These are phyloP conservation scores for Lecanicillium sp. DNA, from an alignment of 2,329 filamentous ascomycete genomes.

Conservation along the genomic window DNA sequence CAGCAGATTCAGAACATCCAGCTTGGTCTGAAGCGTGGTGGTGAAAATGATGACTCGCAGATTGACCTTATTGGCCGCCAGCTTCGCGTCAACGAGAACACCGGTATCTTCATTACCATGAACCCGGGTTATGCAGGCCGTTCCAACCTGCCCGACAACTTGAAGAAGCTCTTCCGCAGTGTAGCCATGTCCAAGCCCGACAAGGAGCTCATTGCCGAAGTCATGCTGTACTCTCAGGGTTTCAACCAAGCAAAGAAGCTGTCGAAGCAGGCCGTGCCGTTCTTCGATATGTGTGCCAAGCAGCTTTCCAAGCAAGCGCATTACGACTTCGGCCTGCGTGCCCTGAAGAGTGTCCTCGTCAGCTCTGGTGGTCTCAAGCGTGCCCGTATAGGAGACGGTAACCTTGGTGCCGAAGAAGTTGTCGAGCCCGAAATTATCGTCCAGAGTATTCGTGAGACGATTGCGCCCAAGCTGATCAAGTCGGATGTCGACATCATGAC, in stretches of 20 bases:
- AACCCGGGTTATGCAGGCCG: slow-evolving; percentile 98
- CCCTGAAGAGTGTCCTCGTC: slow-evolving; percentile 95
- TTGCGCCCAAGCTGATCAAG: slow-evolving; percentile 93
- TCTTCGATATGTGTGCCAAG: slow-evolving; percentile 86
- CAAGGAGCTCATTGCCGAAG: slow-evolving; percentile 98
- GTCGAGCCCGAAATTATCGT: slow-evolving; percentile 97
- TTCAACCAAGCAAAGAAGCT: slow-evolving; percentile 94
- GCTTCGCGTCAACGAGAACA: slow-evolving; percentile 82
- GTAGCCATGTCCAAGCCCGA: slow-evolving; percentile 99
- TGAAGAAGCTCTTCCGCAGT: slow-evolving; percentile 99
- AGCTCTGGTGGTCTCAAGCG: slow-evolving; percentile 96
- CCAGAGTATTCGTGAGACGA: slow-evolving; percentile 96
- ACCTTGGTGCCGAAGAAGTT: slow-evolving; percentile 59
- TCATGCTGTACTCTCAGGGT: slow-evolving; percentile 99
- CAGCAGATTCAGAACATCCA: slow-evolving; percentile 99
- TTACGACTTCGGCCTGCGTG: slow-evolving; percentile 97
- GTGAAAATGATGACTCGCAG: slow-evolving; percentile 73
- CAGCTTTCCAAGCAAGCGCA: slow-evolving; percentile 92
- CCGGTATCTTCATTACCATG: slow-evolving; percentile 99
- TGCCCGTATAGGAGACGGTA: slow-evolving; percentile 58
- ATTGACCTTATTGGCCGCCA: slow-evolving; percentile 94
- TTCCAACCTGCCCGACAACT: slow-evolving; percentile 95
- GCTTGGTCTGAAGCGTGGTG: slow-evolving; percentile 81
- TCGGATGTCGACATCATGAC: slow-evolving; percentile 86
- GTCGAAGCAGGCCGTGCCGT: slow-evolving; percentile 93